Evolutionary conservation across 2,329 filamentous ascomycete species (phyloP).

Genomic region (Chaetomium sp.): DNA sequence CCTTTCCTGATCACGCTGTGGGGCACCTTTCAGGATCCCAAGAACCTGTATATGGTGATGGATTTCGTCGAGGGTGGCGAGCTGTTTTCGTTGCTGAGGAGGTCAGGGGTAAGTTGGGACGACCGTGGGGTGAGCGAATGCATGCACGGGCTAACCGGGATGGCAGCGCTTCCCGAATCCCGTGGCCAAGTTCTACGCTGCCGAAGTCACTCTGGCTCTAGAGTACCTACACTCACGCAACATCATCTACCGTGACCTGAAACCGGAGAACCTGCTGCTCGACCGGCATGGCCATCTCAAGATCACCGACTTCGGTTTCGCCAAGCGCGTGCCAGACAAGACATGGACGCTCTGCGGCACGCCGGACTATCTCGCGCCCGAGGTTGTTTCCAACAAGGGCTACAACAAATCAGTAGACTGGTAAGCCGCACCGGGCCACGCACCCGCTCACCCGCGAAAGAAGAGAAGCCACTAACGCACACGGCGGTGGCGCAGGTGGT

Average conservation of each 20-base stretch:
- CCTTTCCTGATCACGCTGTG: slow-evolving; percentile 96
- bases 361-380: slow-evolving; percentile 93
- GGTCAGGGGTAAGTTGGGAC: slow-evolving; percentile 71
- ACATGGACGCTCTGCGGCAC: slow-evolving; percentile 99
- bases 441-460: neutral
- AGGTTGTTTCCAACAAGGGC: slow-evolving; percentile 98
- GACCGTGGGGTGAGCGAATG: neutral
- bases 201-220: slow-evolving; percentile 91
- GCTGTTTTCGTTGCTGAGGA: slow-evolving; percentile 90
- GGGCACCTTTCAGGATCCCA: slow-evolving; percentile 96
- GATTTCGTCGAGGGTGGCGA: slow-evolving; percentile 99
- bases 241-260: slow-evolving; percentile 97
- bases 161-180: slow-evolving; percentile 90
- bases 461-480: neutral
- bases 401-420: slow-evolving; percentile 99
- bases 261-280: slow-evolving; percentile 89
- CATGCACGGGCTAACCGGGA: neutral
- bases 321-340: slow-evolving; percentile 97
- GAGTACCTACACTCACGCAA: slow-evolving; percentile 94
- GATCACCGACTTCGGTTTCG: slow-evolving; percentile 98
- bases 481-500: slow-evolving; percentile 70
- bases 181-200: slow-evolving; percentile 98
- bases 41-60: slow-evolving; percentile 99
- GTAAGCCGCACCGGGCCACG: slow-evolving; percentile 51
- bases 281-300: slow-evolving; percentile 94